phyloP scores from a whole-genome alignment of 2,329 filamentous ascomycete genomes.

The Aphanoascus verrucosus region DNA sequence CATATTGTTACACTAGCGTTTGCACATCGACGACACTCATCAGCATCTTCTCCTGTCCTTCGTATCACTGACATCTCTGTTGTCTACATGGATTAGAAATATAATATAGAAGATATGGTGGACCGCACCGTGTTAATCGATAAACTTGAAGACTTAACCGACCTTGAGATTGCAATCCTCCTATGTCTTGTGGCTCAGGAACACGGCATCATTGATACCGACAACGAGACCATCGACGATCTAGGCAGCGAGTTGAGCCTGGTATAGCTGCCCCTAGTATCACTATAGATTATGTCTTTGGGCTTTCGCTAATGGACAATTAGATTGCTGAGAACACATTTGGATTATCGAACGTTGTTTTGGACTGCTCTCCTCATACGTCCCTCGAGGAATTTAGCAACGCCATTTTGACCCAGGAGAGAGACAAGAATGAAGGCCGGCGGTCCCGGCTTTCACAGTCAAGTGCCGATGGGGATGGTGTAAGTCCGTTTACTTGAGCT shows the following conservation, averaged over 20 bases:
- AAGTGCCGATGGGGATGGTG: slow-evolving; percentile 20
- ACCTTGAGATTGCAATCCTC: slow-evolving; percentile 77
- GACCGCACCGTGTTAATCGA: slow-evolving; percentile 51
- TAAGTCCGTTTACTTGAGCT: slow-evolving; percentile 4
- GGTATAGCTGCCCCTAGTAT: slow-evolving; percentile 34
- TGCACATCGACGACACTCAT: background rate
- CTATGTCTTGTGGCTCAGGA: slow-evolving; percentile 71
- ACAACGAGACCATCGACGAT: slow-evolving; percentile 50
- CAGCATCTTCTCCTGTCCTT: background rate
- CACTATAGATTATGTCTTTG: background rate
- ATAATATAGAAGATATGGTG: slow-evolving; percentile 31
- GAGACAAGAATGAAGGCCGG: slow-evolving; percentile 11
- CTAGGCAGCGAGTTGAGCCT: slow-evolving; percentile 64
- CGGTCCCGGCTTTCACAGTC: slow-evolving; percentile 2
- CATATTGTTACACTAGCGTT: background rate
- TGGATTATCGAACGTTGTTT: slow-evolving; percentile 55
- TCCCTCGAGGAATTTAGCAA: slow-evolving; percentile 72
- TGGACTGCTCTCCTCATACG: slow-evolving; percentile 62
- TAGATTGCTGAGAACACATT: slow-evolving; percentile 62
- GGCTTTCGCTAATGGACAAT: slow-evolving; percentile 10
- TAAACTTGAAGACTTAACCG: slow-evolving; percentile 67
- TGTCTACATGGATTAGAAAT: background rate
- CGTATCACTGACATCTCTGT: too few relatives aligned
- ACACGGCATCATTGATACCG: slow-evolving; percentile 79
- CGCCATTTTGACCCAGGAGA: slow-evolving; percentile 48